A percentile compares a stretch with the other conserved stretches of the same genome.
These are phyloP conservation scores for Torulaspora delbrueckii DNA, from an alignment of 805 yeast genomes.

Conservation along the genomic window DNA sequence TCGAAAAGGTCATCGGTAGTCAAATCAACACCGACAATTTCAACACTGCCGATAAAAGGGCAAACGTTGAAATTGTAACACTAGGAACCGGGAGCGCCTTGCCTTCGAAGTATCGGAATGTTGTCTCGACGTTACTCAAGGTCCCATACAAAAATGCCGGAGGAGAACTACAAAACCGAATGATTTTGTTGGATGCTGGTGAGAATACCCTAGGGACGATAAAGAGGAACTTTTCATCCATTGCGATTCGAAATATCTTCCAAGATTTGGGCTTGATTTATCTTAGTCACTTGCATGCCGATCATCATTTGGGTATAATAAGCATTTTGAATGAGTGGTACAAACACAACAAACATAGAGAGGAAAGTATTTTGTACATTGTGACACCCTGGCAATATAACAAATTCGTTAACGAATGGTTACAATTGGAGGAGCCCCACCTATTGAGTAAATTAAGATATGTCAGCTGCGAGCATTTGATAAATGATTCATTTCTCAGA, in stretches of 20 bases:
- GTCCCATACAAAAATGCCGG: conserved; percentile 48
- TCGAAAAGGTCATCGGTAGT: conserved; percentile 26
- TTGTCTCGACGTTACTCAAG: conserved; percentile 71
- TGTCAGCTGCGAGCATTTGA: conserved; percentile 57
- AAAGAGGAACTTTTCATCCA: conserved; percentile 53
- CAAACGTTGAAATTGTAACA: conserved; percentile 63
- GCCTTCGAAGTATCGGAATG: conserved; percentile 83
- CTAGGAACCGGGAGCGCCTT: conserved; percentile 92
- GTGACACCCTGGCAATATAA: conserved; percentile 73
- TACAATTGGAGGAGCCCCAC: conserved; percentile 41
- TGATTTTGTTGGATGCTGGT: conserved; percentile 84
- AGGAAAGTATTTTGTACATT: conserved; percentile 44
- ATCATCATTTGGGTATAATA: conserved; percentile 85
- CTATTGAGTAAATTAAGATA: conserved; percentile 44
- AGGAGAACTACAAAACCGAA: conserved; percentile 34
- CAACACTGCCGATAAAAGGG: conserved; percentile 36
- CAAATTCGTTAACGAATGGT: conserved; percentile 67
- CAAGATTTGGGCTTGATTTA: conserved; percentile 60
- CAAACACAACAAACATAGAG: conserved; percentile 37
- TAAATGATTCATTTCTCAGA: conserved; percentile 36
- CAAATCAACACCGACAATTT: conserved; percentile 33
- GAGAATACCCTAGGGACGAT: conserved; percentile 82
- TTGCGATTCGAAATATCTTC: conserved; percentile 42
- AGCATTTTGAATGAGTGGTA: conserved; percentile 68
- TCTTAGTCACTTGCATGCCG: conserved; percentile 92